Percentiles rank a stretch among this genome's conserved stretches.
Evolutionary conservation across 805 yeast genomes (phyloP).

Genomic region (Wickerhamiella nectarea): DNA sequence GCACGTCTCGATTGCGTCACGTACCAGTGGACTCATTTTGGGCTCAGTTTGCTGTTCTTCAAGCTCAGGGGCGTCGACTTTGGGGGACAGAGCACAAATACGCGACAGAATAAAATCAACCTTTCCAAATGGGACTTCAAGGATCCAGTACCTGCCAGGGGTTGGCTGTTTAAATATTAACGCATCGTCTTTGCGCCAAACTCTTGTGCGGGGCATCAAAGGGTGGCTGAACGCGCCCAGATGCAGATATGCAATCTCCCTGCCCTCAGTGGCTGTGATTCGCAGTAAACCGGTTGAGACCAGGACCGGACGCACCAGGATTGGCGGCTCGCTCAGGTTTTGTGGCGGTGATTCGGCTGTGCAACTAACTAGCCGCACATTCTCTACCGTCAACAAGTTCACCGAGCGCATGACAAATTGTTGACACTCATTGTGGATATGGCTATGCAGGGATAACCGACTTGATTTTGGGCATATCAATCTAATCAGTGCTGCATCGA

Average conservation of each 20-base stretch:
- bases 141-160: constrained; percentile 17
- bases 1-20: constrained; percentile 11
- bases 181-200: constrained; percentile 17
- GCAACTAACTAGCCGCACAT: constrained; percentile 3
- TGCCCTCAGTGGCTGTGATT: constrained; percentile 15
- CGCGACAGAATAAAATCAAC: constrained; percentile 14
- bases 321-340: background rate
- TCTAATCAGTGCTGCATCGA: no score
- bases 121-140: constrained; percentile 11
- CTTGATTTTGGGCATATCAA: no score
- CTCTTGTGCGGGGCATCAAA: constrained; percentile 18
- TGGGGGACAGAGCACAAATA: constrained; percentile 11
- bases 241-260: constrained; percentile 20
- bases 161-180: constrained; percentile 18
- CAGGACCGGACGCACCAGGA: background rate
- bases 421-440: no score
- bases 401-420: constrained; percentile 5
- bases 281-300: constrained; percentile 17
- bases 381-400: constrained; percentile 4
- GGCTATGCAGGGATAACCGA: no score
- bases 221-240: constrained; percentile 19
- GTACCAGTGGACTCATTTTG: constrained; percentile 3
- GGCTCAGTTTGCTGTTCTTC: background rate
- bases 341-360: constrained; percentile 1
- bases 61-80: constrained; percentile 1